phyloP scores from a whole-genome alignment of 2,329 filamentous ascomycete genomes.

The Ophiognomonia clavigignenti-juglandacearum region DNA sequence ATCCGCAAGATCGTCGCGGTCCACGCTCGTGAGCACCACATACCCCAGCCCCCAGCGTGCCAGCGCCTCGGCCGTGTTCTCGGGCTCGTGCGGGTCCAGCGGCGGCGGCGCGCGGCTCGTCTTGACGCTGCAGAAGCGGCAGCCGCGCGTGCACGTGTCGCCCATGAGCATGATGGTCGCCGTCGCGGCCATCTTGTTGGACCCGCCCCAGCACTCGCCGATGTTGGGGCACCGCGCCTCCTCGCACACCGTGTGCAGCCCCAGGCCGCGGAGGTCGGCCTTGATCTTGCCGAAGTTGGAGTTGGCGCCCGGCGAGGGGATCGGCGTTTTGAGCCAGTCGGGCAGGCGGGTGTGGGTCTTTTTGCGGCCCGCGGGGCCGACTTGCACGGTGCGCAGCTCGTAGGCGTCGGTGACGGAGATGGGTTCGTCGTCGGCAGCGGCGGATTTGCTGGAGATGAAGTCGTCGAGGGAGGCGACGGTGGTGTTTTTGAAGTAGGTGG shows the following conservation, averaged over 20 bases:
- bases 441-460: conserved; percentile 40
- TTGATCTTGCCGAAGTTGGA: conserved; percentile 92
- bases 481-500: conserved; percentile 57
- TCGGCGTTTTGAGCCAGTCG: conserved; percentile 93
- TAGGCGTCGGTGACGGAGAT: conserved; percentile 52
- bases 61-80: conserved; percentile 92
- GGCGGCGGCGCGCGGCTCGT: conserved; percentile 71
- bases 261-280: conserved; percentile 81
- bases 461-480: conserved; percentile 53
- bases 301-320: conserved; percentile 64
- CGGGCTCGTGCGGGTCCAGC: conserved; percentile 91
- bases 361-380: conserved; percentile 59
- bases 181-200: conserved; percentile 81
- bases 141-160: conserved; percentile 94
- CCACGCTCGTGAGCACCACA: conserved; percentile 88
- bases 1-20: conserved; percentile 87
- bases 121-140: conserved; percentile 96
- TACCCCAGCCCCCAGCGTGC: conserved; percentile 92
- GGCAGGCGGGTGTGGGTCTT: conserved; percentile 71
- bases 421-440: conserved; percentile 21
- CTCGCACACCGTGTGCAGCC: conserved; percentile 94
- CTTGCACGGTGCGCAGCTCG: conserved; percentile 56
- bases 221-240: conserved; percentile 97
- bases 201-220: conserved; percentile 94
- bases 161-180: conserved; percentile 99